Base-by-base conservation (phyloP, 164 flowering plant species). In the Magnolia changhungtana region DNA sequence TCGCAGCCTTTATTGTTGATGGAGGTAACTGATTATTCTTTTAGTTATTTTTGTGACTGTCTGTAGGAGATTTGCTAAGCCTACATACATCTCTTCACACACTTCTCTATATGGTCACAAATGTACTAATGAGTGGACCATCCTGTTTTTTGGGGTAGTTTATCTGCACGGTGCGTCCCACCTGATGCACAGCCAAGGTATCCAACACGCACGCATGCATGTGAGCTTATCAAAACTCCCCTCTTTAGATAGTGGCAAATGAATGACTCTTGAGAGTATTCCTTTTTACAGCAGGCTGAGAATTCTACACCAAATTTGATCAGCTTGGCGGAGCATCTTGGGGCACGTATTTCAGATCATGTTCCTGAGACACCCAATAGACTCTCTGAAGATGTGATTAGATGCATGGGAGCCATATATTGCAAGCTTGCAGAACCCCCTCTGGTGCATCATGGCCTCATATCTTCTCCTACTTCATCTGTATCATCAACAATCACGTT, bases 351-450 rank as follows among this genome's bases (percentile, higher is more conserved):
- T 31, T 74, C 88, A 1, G 87, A 87, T 78, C 85, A 86, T 82
- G 80, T 86, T 78, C 83, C 69, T 0, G 90, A 88, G 78, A 88
- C 96, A 69, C 90, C 97, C 50, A 90, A 90, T 81, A 78, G 82
- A 81, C 78, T 95, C 23, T 95, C 98, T 1, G 98, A 93, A 82
- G 95, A 93, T 77, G 89, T 95, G 88, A 73, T 96, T 71, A 92
- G 86, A 85, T 83, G 90, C 82, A 90, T 96, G 69, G 84, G 95
- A 71, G 76, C 87, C 59, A 90, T 96, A 63, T 92, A 89, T 74
- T 87, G 92, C 81, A 86, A 90, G 77, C 90, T 96, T 72, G 90
- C 97, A 18, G 93, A 94, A 37, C 93, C 93, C 21, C 85, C 94
- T 73, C 67, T 84, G 74, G 67, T 80, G 49, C 78, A 88, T 78